Conservation (phyloP, 768 basidiomycete species). For the Suillus americanus region DNA sequence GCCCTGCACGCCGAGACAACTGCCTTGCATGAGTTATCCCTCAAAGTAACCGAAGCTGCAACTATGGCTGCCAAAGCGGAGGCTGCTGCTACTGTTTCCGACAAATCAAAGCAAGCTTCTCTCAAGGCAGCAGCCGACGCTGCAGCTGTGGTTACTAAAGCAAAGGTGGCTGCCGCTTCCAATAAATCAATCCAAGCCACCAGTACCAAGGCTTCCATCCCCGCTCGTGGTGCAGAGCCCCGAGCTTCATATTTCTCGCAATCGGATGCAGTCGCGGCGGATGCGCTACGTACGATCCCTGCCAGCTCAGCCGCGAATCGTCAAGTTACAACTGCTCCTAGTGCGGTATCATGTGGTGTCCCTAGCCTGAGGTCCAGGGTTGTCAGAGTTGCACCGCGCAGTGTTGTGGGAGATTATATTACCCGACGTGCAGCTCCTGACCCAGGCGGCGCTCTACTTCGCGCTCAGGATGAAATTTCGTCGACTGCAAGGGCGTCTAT, state of each 20-base stretch:
- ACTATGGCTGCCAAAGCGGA: conserved; percentile 38
- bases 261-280: no score
- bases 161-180: neutral
- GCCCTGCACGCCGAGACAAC: conserved; percentile 39
- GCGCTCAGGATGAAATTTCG: conserved; percentile 16
- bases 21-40: conserved; percentile 50
- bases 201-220: no score
- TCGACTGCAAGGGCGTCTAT: conserved; percentile 44
- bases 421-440: conserved; percentile 31
- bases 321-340: neutral
- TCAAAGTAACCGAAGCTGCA: conserved; percentile 50
- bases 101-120: conserved; percentile 42
- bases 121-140: conserved; percentile 18
- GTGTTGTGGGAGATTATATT: conserved; percentile 30
- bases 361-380: neutral
- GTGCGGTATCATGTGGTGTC: conserved; percentile 24
- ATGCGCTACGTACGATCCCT: no score
- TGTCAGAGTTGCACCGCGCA: conserved; percentile 25
- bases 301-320: conserved; percentile 11
- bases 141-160: no score
- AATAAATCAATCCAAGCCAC: conserved; percentile 31
- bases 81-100: conserved; percentile 24
- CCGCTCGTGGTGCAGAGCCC: no score
- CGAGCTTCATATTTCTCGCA: no score
- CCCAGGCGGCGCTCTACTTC: conserved; percentile 19